Evolutionary conservation across 345 rosid genomes (phyloP).

Genomic region (Eucalyptus decipiens): DNA sequence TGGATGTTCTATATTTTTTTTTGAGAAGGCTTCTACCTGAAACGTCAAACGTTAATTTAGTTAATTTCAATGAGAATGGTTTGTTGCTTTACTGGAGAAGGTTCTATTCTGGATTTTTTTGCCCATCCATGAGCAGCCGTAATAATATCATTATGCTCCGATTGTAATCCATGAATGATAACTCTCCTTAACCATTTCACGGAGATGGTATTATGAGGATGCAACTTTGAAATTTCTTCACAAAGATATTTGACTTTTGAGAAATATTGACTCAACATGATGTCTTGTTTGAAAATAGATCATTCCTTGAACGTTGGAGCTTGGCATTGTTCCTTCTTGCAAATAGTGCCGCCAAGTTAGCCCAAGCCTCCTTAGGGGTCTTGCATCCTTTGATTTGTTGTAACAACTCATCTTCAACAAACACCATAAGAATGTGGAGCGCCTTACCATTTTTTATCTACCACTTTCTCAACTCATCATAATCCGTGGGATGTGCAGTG

Average conservation of each 20-base stretch:
- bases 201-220: not conserved
- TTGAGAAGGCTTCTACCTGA: not conserved
- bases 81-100: not conserved
- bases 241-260: not conserved
- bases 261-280: not conserved
- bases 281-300: not conserved
- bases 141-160: not conserved
- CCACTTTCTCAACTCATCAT: no score
- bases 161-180: not conserved
- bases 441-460: no score
- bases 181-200: not conserved
- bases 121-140: not conserved
- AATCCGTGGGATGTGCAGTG: no score
- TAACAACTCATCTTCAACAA: not conserved
- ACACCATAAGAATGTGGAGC: not conserved
- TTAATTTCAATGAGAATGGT: not conserved
- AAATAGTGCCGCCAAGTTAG: not conserved
- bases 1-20: not conserved
- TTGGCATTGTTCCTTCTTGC: not conserved
- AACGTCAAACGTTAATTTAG: not conserved
- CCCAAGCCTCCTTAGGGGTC: not conserved
- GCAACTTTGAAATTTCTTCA: not conserved
- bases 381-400: not conserved
- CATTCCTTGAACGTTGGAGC: not conserved
- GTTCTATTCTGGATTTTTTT: not conserved